Evolutionary conservation across 176 grass and related monocot genomes (phyloP), one percentile per base, ranked within the genome.

Genomic region (Eleusine indica): DNA sequence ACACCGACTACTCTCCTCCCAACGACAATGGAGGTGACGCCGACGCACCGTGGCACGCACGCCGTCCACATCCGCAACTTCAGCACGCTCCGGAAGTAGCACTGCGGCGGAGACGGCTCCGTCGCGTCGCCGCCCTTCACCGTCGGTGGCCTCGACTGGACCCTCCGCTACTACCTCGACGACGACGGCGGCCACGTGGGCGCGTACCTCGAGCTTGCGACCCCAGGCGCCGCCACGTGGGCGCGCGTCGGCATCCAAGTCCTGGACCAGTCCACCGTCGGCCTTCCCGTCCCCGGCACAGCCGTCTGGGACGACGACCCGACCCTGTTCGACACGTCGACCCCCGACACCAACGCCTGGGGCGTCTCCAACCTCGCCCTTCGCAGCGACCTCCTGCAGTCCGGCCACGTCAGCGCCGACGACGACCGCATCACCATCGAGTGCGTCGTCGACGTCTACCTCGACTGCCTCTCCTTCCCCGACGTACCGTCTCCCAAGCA

Each of bases 111-210:
- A 16, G 52, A 54, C 52, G 52, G 52, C 12, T 54, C 52, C 52
- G 52, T 54, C 3, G 4, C 15, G 0, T 54, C 52, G 52, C 52
- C 52, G 52, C 3, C 3, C 7, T 90, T 90, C 53, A 51, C 38
- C 35, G 77, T 53, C 16, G 77, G 21, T 4, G 64, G 83, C 22
- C 56, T 65, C 66, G 69, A 72, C 37, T 86, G 83, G 87, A 16
- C 56, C 62, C 5, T 90, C 78, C 32, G 1, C 15, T 85, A 46
- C 83, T 39, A 71, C 56, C 77, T 70, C 66, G 60, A 77, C 0
- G 77, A 29, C 32, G 83, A 58, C 22, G 68, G 22, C 16, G 52
- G 52, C 5, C 22, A 81, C 63, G 49, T 68, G 16, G n/a, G 38
- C 42, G 74, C 19, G 5, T 71, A n/a, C 56, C 66, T 86, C n/a